Evolutionary conservation across 345 rosid genomes (phyloP).

Genomic region (Eucalyptus pumila): DNA sequence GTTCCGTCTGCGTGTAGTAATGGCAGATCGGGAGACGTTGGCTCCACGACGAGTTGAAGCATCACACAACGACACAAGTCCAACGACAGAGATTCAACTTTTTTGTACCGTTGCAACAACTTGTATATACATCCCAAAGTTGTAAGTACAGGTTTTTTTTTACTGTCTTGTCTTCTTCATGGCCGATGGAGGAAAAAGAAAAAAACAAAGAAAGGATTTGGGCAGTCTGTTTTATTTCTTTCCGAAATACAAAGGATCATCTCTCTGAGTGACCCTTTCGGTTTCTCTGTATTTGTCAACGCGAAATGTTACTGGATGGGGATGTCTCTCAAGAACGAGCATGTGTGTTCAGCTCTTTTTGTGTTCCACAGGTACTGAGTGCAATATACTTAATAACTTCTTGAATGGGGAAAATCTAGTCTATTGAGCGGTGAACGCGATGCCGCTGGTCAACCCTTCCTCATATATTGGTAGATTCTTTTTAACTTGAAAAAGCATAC

Average conservation of each 20-base stretch:
- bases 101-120: neutral
- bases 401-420: neutral
- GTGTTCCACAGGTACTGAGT: neutral
- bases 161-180: neutral
- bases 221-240: neutral
- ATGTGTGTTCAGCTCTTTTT: neutral
- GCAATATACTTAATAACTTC: neutral
- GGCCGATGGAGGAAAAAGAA: neutral
- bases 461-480: neutral
- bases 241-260: neutral
- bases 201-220: neutral
- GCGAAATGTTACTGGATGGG: neutral
- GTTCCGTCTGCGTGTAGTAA: constrained; percentile 16
- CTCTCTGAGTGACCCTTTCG: neutral
- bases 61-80: neutral
- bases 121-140: neutral
- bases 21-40: constrained; percentile 18
- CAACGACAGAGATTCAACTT: neutral
- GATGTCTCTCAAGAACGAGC: neutral
- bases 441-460: neutral
- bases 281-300: neutral
- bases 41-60: neutral
- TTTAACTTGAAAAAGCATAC: neutral
- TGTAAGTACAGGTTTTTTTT: neutral
- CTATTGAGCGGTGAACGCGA: neutral